These are phyloP conservation scores for Hemileccinum impolitum DNA, from an alignment of 768 basidiomycete species.

Conservation along the genomic window DNA sequence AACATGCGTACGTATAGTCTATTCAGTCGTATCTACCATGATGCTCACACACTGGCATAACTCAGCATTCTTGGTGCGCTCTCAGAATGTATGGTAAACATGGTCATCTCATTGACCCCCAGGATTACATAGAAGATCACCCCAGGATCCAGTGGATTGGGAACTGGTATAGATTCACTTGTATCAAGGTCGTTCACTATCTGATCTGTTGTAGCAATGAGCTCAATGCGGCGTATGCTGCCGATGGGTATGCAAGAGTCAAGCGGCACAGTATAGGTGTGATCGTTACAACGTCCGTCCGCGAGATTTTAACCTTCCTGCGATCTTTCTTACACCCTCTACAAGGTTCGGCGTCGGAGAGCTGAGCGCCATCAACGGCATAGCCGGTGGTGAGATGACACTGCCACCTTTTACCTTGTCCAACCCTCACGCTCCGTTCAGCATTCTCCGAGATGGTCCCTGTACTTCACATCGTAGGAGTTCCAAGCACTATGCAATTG, in stretches of 20 bases:
- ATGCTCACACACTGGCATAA: slow-evolving; percentile 5
- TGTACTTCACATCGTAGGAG: slow-evolving; percentile 83
- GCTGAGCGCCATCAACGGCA: slow-evolving; percentile 80
- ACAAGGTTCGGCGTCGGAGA: slow-evolving; percentile 90
- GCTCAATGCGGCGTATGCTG: slow-evolving; percentile 86
- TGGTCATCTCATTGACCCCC: not conserved
- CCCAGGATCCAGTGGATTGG: slow-evolving; percentile 82
- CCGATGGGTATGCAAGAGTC: slow-evolving; percentile 89
- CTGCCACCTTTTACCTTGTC: not conserved
- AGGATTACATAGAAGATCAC: slow-evolving; percentile 84
- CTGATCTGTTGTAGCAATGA: slow-evolving; percentile 55
- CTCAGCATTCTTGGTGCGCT: slow-evolving; percentile 29
- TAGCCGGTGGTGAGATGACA: slow-evolving; percentile 60
- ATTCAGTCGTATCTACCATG: not conserved
- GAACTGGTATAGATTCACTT: slow-evolving; percentile 52
- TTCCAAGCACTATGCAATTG: slow-evolving; percentile 72
- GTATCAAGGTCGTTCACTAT: no score
- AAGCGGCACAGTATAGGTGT: slow-evolving; percentile 73
- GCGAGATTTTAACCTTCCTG: slow-evolving; percentile 3
- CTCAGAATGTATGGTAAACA: not conserved
- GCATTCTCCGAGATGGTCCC: slow-evolving; percentile 89
- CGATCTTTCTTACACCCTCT: not conserved
- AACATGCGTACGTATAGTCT: slow-evolving; percentile 50
- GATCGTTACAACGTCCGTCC: slow-evolving; percentile 71
- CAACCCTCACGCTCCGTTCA: slow-evolving; percentile 21